Conservation (phyloP, 768 basidiomycete species). For the Cystobasidium ongulense region DNA sequence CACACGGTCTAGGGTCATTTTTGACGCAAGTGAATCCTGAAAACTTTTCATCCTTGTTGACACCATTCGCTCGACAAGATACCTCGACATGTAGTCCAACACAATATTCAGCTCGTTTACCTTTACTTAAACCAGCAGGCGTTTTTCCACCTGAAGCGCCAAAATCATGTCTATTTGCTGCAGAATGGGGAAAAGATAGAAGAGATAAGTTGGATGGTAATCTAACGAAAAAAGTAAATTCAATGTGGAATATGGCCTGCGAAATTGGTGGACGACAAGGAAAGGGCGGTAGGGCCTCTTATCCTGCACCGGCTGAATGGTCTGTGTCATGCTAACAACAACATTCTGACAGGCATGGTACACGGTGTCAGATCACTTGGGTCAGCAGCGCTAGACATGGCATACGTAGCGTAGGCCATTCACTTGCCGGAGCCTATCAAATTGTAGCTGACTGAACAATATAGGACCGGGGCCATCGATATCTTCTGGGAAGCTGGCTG, state of each 20-base stretch:
- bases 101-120: constrained; percentile 34
- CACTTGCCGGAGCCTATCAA: neutral
- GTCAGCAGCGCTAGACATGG: constrained; percentile 38
- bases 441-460: neutral
- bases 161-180: constrained; percentile 37
- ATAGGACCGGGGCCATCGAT: constrained; percentile 36
- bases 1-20: constrained; percentile 34
- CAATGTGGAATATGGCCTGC: constrained; percentile 38
- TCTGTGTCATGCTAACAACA: neutral
- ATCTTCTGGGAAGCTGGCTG: constrained; percentile 39
- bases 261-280: constrained; percentile 36
- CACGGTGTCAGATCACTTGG: constrained; percentile 39
- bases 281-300: constrained; percentile 26
- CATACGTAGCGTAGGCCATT: constrained; percentile 33
- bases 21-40: constrained; percentile 35
- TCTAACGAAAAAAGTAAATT: constrained; percentile 35
- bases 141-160: constrained; percentile 37
- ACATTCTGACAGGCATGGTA: constrained; percentile 34
- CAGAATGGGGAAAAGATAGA: constrained; percentile 42
- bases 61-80: neutral
- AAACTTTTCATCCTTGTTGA: constrained; percentile 30
- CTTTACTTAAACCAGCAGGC: constrained; percentile 33
- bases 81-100: neutral
- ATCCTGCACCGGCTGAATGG: neutral
- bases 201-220: constrained; percentile 31